Base-by-base conservation (phyloP, 1,284 basidiomycete genomes). In the Ustilago xerochloae region DNA sequence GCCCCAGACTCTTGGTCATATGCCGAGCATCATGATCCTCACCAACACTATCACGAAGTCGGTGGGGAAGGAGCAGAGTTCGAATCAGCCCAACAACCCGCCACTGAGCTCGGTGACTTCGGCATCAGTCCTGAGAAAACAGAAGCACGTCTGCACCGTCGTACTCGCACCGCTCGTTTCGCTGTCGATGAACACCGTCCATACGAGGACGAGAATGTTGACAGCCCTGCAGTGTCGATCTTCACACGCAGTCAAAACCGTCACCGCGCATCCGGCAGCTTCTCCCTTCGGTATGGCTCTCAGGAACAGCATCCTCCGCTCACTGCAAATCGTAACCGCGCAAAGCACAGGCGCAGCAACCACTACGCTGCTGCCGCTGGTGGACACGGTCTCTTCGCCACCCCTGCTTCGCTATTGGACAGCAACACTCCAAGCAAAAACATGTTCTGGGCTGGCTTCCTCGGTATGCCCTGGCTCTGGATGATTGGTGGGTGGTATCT, bases 381-480 rank as follows among this genome's bases (percentile, higher is more conserved):
- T 3, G 49, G 53, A 2, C 32, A 57, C 22, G 50, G 54, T 1
- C 55, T 67, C 7, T 68, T 63, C n/a, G 58, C 41, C 0, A 65
- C 55, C 6, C 62, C 71, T 2, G 49, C 66, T 4, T 36, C 59
- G 29, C 20, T 77, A 38, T 43, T 76, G 29, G 75, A 77, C 13
- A 30, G 61, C 29, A 65, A 51, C 20, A 41, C 50, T 15, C 77
- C 75, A 5, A 69, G 72, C 60, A 68, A 67, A 33, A 73, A 63
- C 58, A 65, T 81, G 54, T 81, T 81, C 62, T 79, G 66, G 60
- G 75, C 75, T 10, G 79, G 79, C 12, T 81, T 81, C 62, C 61
- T 77, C 16, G 71, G 71, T 36, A 81, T 81, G 79, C 79, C 79
- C 16, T 81, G 79, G 79, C 63, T 81, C 18, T 81, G 79, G 79